These are phyloP conservation scores for Plasmodium coatneyi DNA, from an alignment of 169 alveolate species.

Conservation along the genomic window DNA sequence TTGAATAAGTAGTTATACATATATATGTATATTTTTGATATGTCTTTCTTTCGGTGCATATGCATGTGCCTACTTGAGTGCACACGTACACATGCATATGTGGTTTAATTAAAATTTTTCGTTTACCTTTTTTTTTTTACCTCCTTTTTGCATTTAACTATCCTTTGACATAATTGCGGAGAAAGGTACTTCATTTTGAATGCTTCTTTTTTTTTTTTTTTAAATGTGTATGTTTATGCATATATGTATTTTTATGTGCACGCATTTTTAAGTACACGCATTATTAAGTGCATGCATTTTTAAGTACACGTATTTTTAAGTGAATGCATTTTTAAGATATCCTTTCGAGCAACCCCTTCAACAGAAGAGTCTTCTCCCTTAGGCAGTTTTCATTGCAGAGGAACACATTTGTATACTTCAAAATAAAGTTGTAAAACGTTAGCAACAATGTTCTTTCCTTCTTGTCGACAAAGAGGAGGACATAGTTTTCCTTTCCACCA, in stretches of 20 bases:
- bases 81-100: background rate
- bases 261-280: background rate
- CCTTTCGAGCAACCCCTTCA: constrained; percentile 46
- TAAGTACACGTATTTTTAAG: background rate
- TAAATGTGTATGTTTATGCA: background rate
- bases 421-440: constrained; percentile 30
- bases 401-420: constrained; percentile 35
- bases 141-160: background rate
- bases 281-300: background rate
- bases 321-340: constrained; percentile 3
- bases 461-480: constrained; percentile 62
- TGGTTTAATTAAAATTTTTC: background rate
- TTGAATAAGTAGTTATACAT: background rate
- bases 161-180: constrained; percentile 1
- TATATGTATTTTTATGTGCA: background rate
- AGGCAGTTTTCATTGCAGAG: constrained; percentile 51
- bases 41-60: background rate
- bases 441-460: constrained; percentile 23
- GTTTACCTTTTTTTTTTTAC: background rate
- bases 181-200: background rate
- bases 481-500: constrained; percentile 48
- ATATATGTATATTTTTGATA: constrained; percentile 1
- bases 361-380: constrained; percentile 35
- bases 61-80: background rate
- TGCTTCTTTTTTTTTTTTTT: constrained; percentile 6